Percentiles rank a stretch among this genome's conserved stretches.
phyloP scores from a whole-genome alignment of 164 flowering plant genomes.

The Chimonanthus praecox region DNA sequence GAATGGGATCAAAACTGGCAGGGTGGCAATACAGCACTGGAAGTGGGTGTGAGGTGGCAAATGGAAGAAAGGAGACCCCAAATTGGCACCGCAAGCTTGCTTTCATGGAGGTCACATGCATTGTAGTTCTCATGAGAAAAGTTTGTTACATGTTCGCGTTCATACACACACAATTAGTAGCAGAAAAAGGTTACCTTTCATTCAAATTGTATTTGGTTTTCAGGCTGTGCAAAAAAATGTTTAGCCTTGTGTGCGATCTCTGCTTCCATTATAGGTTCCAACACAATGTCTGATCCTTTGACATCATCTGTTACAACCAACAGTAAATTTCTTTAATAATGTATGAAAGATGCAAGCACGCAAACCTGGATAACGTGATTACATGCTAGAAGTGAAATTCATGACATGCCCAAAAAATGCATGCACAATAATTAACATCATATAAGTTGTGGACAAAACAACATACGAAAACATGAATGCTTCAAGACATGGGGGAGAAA shows the following conservation, averaged over 20 bases:
- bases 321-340: not conserved
- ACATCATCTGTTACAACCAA: constrained; percentile 17
- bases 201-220: constrained; percentile 30
- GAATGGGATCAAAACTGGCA: too few relatives aligned
- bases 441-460: not conserved
- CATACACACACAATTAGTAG: too few relatives aligned
- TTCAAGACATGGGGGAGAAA: not conserved
- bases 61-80: too few relatives aligned
- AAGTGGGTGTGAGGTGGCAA: not conserved
- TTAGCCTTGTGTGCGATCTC: constrained; percentile 54
- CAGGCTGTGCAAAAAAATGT: constrained; percentile 36
- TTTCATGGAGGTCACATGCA: too few relatives aligned
- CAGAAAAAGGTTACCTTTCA: constrained; percentile 12
- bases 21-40: too few relatives aligned
- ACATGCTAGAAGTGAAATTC: not conserved
- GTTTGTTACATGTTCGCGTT: too few relatives aligned
- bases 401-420: not conserved
- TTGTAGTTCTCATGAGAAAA: too few relatives aligned
- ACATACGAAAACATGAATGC: not conserved
- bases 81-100: too few relatives aligned
- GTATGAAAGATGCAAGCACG: not conserved
- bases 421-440: too few relatives aligned
- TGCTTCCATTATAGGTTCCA: constrained; percentile 55
- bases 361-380: not conserved
- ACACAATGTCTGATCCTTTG: constrained; percentile 36